phyloP scores from a whole-genome alignment of 2,329 filamentous ascomycete genomes.

The Aquanectria penicillioides region DNA sequence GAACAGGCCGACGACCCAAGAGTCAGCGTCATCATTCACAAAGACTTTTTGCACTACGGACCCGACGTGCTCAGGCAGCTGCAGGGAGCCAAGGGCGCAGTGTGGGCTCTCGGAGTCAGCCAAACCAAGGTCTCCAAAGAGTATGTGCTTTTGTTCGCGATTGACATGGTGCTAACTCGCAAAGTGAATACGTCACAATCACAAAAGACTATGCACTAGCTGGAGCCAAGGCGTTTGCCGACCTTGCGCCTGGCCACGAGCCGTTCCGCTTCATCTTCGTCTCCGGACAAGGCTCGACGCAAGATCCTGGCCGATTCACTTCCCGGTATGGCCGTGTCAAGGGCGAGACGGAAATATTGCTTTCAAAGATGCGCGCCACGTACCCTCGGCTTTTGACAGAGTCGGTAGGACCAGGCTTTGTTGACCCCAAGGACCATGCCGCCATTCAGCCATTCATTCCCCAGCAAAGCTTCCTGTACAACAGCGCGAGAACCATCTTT shows the following conservation, averaged over 20 bases:
- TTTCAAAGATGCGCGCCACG: constrained; percentile 19
- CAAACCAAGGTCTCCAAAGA: constrained; percentile 31
- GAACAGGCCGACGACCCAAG: constrained; percentile 16
- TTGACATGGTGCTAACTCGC: background rate
- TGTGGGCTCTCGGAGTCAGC: constrained; percentile 34
- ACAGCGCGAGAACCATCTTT: background rate
- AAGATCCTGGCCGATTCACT: constrained; percentile 21
- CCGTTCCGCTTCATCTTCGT: constrained; percentile 33
- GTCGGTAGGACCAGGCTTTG: constrained; percentile 24
- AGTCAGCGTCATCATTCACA: constrained; percentile 31
- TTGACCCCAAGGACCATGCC: constrained; percentile 26
- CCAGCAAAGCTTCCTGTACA: constrained; percentile 8
- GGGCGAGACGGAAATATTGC: constrained; percentile 24
- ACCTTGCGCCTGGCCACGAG: constrained; percentile 15
- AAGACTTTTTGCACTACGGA: constrained; percentile 21
- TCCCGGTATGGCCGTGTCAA: constrained; percentile 26
- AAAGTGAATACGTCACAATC: constrained; percentile 29
- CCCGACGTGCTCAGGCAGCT: constrained; percentile 22
- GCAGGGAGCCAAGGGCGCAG: constrained; percentile 25
- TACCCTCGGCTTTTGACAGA: constrained; percentile 20
- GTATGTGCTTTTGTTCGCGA: constrained; percentile 4
- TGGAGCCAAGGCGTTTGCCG: constrained; percentile 25
- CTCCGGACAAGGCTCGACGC: constrained; percentile 20
- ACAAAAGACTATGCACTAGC: constrained; percentile 28
- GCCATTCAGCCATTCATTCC: constrained; percentile 27